Evolutionary conservation across 1,284 basidiomycete genomes (phyloP).

Genomic region (Apiotrichum siamense): DNA sequence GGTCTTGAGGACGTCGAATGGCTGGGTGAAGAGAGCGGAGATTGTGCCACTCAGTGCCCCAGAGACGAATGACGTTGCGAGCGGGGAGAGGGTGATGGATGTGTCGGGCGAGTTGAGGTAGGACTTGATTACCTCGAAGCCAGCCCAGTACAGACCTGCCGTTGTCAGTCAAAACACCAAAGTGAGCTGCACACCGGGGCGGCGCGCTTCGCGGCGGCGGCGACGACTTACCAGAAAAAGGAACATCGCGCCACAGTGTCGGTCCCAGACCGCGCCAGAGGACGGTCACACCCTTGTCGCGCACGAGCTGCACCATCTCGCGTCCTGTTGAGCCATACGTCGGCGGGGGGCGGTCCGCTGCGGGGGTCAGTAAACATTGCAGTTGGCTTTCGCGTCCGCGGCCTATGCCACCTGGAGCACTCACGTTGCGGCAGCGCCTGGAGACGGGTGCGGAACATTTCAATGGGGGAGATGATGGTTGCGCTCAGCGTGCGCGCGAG

Average conservation of each 20-base stretch:
- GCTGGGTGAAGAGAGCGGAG: constrained; percentile 84
- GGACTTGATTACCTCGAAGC: constrained; percentile 44
- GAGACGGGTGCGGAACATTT: constrained; percentile 87
- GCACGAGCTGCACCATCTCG: constrained; percentile 52
- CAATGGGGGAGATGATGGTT: constrained; percentile 77
- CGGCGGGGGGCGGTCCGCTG: constrained; percentile 56
- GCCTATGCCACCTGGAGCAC: too few relatives aligned
- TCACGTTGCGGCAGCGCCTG: constrained; percentile 64
- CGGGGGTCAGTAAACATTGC: not conserved
- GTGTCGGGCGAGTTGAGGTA: constrained; percentile 30
- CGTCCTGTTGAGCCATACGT: constrained; percentile 51
- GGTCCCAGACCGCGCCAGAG: constrained; percentile 88
- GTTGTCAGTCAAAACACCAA: too few relatives aligned
- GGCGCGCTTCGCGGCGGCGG: constrained; percentile 3
- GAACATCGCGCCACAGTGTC: constrained; percentile 94
- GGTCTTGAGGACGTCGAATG: constrained; percentile 95
- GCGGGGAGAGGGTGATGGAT: constrained; percentile 28
- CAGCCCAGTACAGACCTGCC: constrained; percentile 46
- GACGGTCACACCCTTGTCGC: constrained; percentile 59
- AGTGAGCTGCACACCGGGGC: too few relatives aligned
- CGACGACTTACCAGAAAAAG: constrained; percentile 66
- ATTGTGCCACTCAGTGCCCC: constrained; percentile 49
- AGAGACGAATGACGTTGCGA: constrained; percentile 41
- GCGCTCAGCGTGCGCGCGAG: constrained; percentile 74
- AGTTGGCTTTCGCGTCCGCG: not conserved